Conservation (phyloP, 2,329 filamentous ascomycete species). For the Alternaria triticimaculans region DNA sequence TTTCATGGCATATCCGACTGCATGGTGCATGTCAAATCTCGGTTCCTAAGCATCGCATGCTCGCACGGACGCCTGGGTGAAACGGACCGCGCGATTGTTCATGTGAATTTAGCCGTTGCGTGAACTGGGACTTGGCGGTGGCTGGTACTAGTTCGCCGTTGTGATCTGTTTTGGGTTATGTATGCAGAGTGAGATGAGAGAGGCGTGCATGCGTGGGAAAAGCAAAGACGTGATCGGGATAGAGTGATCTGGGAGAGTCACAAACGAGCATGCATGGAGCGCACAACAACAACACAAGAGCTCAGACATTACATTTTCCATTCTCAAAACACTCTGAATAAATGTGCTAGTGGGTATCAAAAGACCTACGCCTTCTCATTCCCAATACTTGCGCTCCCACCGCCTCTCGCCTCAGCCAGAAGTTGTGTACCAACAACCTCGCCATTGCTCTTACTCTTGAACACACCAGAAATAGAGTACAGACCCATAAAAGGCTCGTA, state of each 20-base stretch:
- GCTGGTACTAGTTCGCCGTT: not conserved
- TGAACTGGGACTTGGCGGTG: not conserved
- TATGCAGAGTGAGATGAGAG: not conserved
- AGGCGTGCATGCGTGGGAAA: not conserved
- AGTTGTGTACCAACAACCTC: constrained; percentile 60
- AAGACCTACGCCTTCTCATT: constrained; percentile 18
- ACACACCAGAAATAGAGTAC: constrained; percentile 54
- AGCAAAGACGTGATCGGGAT: not conserved
- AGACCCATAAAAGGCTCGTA: constrained; percentile 60
- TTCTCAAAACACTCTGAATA: not conserved
- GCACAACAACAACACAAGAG: not conserved
- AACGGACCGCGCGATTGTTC: not conserved
- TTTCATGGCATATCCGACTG: not conserved
- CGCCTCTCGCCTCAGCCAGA: constrained; percentile 60
- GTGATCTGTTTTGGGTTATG: not conserved
- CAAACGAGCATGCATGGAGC: not conserved
- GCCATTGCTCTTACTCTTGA: constrained; percentile 58
- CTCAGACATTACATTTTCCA: not conserved
- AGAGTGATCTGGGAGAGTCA: not conserved
- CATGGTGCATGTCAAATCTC: not conserved
- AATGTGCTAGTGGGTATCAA: not conserved
- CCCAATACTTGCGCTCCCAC: constrained; percentile 60
- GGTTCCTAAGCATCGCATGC: not conserved
- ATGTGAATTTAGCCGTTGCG: not conserved
- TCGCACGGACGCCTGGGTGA: not conserved